Evolutionary conservation across 352 stramenopile genomes (phyloP).

Genomic region (Globisporangium abappressorium): DNA sequence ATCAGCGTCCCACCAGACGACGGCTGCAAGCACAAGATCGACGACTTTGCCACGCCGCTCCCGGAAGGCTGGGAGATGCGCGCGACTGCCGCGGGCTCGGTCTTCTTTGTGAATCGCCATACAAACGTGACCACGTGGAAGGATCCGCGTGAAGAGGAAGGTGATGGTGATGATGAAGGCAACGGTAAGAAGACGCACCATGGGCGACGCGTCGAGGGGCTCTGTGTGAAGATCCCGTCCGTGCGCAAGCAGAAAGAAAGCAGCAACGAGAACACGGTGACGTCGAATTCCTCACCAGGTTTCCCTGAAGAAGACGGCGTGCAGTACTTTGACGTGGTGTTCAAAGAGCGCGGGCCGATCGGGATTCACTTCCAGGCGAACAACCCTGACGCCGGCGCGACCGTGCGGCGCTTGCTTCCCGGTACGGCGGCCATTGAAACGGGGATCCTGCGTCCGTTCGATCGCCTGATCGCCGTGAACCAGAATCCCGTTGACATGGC

Average conservation of each 20-base stretch:
- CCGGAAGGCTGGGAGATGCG: constrained; percentile 82
- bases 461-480: constrained; percentile 79
- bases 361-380: constrained; percentile 85
- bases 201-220: neutral
- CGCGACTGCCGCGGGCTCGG: constrained; percentile 55
- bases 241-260: constrained; percentile 5
- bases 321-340: constrained; percentile 62
- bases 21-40: constrained; percentile 53
- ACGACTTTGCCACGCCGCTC: constrained; percentile 74
- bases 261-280: constrained; percentile 14
- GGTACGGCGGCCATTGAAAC: constrained; percentile 55
- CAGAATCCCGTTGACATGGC: constrained; percentile 59
- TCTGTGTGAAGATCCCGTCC: constrained; percentile 12
- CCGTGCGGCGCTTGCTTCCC: constrained; percentile 51
- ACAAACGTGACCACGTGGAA: constrained; percentile 76
- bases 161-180: neutral
- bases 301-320: constrained; percentile 6
- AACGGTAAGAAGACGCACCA: neutral
- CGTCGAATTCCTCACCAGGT: neutral
- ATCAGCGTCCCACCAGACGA: constrained; percentile 54
- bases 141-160: constrained; percentile 44
- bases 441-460: constrained; percentile 49
- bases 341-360: constrained; percentile 67
- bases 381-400: constrained; percentile 57
- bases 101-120: constrained; percentile 80